These are phyloP conservation scores for Hura crepitans DNA, from an alignment of 441 rosid genomes.

Conservation along the genomic window DNA sequence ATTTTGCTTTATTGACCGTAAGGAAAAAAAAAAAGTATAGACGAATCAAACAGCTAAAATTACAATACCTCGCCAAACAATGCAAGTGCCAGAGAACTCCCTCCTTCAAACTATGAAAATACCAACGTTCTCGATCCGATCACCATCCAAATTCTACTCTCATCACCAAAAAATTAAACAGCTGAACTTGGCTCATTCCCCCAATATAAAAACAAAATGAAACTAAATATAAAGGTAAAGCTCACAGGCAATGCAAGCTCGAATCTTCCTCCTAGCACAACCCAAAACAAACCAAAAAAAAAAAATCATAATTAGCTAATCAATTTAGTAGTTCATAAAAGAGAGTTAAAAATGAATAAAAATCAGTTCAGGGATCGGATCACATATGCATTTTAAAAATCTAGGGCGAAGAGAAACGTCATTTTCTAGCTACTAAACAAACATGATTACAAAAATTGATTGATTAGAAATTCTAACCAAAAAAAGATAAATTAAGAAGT, in stretches of 20 bases:
- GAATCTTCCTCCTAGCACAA: conserved; percentile 9
- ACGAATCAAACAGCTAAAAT: conserved; percentile 10
- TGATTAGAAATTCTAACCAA: neutral
- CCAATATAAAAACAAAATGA: neutral
- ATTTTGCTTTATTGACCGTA: too few species aligned
- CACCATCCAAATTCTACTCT: conserved; percentile 12
- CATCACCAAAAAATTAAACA: neutral
- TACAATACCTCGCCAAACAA: conserved; percentile 34
- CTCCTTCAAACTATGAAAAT: conserved; percentile 28
- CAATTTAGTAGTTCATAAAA: neutral
- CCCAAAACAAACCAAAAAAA: neutral
- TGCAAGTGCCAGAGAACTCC: conserved; percentile 36
- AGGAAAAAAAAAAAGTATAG: neutral
- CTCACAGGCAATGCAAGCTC: neutral
- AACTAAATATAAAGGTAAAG: neutral
- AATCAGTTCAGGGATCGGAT: neutral
- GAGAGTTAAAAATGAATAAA: neutral
- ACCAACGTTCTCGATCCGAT: conserved; percentile 21
- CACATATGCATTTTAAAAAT: conserved; percentile 23
- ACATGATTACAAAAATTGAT: neutral
- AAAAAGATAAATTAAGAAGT: neutral
- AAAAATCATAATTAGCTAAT: neutral
- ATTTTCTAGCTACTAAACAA: conserved; percentile 2
- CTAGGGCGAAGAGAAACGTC: conserved; percentile 28
- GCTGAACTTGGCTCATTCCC: neutral